Conservation (phyloP, 2,329 filamentous ascomycete species). For the Dothistroma septosporum region DNA sequence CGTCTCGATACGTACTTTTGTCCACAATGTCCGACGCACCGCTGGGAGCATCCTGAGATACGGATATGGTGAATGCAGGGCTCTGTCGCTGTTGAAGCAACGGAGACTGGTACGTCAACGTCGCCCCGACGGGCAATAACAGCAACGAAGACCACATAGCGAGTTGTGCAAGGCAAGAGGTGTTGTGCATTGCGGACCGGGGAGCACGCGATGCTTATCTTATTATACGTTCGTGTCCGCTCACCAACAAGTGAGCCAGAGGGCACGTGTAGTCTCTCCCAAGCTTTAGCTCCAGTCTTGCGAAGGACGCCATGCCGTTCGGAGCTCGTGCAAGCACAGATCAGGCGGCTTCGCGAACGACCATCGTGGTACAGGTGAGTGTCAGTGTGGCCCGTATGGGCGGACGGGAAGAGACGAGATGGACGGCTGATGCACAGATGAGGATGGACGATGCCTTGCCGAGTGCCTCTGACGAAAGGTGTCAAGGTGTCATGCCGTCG, state of each 20-base stretch:
- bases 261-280: background rate
- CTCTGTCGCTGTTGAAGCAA: slow-evolving; percentile 4
- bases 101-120: slow-evolving; percentile 7
- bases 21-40: slow-evolving; percentile 6
- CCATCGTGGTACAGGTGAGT: background rate
- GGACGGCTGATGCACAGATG: no score
- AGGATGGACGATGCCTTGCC: no score
- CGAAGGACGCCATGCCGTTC: background rate
- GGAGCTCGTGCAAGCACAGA: background rate
- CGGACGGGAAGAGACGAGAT: background rate
- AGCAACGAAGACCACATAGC: slow-evolving; percentile 12
- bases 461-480: background rate
- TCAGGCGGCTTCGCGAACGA: background rate
- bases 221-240: background rate
- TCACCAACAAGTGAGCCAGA: background rate
- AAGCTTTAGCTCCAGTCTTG: background rate
- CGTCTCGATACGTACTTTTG: background rate
- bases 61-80: background rate
- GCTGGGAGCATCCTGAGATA: slow-evolving; percentile 4
- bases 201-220: background rate
- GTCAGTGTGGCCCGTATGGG: background rate
- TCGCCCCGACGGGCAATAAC: slow-evolving; percentile 11
- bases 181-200: background rate
- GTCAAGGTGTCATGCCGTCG: no score
- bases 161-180: background rate